These are phyloP conservation scores for Aspergillus funiculosus DNA, from an alignment of 495 filamentous ascomycete species.

Conservation along the genomic window DNA sequence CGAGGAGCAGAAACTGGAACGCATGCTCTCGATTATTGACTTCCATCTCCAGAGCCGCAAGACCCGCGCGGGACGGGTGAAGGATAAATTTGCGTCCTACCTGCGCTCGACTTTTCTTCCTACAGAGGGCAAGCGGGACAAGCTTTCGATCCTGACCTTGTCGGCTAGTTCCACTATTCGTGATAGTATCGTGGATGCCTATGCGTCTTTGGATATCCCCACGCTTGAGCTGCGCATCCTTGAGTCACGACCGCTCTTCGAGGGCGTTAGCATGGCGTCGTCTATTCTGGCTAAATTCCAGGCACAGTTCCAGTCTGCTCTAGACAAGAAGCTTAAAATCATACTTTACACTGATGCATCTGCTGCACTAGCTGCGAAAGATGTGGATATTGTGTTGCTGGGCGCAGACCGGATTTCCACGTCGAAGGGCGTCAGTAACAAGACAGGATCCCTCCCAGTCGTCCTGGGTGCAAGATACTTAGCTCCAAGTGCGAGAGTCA, in stretches of 20 bases:
- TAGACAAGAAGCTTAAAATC: constrained; percentile 27
- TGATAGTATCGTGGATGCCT: constrained; percentile 33
- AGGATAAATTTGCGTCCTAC: constrained; percentile 33
- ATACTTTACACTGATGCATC: constrained; percentile 58
- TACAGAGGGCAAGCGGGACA: constrained; percentile 19
- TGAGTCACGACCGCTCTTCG: constrained; percentile 61
- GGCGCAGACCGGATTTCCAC: constrained; percentile 58
- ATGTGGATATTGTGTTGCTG: constrained; percentile 50
- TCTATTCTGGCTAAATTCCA: constrained; percentile 36
- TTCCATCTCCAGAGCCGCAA: constrained; percentile 28
- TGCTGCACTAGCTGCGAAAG: constrained; percentile 43
- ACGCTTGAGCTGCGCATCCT: constrained; percentile 53
- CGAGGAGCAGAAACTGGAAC: constrained; percentile 23
- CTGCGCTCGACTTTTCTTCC: constrained; percentile 25
- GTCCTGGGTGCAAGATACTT: constrained; percentile 46
- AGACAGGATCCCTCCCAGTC: constrained; percentile 56
- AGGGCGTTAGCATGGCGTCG: constrained; percentile 54
- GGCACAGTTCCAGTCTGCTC: constrained; percentile 14
- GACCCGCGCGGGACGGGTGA: constrained; percentile 23
- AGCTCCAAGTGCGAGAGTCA: constrained; percentile 37
- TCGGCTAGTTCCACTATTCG: constrained; percentile 58
- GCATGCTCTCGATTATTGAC: constrained; percentile 26
- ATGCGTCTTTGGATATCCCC: constrained; percentile 18
- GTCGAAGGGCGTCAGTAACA: constrained; percentile 54
- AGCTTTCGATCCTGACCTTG: constrained; percentile 49